phyloP scores from a whole-genome alignment of 1,139 yeast species.

The Hyphopichia burtonii region DNA sequence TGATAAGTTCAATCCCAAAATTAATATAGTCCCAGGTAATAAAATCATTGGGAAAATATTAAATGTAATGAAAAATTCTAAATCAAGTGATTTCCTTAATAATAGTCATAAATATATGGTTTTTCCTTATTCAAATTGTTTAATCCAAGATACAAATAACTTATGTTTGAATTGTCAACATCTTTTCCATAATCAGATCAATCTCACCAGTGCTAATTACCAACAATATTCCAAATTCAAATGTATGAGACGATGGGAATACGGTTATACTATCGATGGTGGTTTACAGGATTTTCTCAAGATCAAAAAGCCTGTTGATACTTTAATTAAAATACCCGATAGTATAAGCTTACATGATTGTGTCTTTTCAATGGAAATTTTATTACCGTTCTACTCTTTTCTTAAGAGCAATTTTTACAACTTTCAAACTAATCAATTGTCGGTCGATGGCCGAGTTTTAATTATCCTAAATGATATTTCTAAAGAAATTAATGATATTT shows the following conservation, averaged over 20 bases:
- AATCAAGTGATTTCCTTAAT: not conserved
- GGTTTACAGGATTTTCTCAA: constrained; percentile 40
- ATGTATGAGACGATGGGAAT: constrained; percentile 26
- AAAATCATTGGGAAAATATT: constrained; percentile 29
- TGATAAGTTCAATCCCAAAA: constrained; percentile 8
- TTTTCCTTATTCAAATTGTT: constrained; percentile 38
- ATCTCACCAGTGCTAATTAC: constrained; percentile 8
- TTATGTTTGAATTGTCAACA: constrained; percentile 24
- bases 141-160: constrained; percentile 17
- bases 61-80: constrained; percentile 7
- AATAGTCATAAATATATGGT: constrained; percentile 25
- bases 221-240: constrained; percentile 12
- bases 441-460: constrained; percentile 16
- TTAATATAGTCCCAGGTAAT: constrained; percentile 32
- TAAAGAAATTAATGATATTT: constrained; percentile 37
- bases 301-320: constrained; percentile 23
- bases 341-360: constrained; percentile 39
- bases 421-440: not conserved
- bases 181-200: constrained; percentile 4
- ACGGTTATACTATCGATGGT: constrained; percentile 39
- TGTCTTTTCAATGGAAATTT: constrained; percentile 33
- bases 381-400: constrained; percentile 35
- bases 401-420: constrained; percentile 15
- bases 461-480: constrained; percentile 27
- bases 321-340: constrained; percentile 28